Base-by-base conservation (phyloP, 2,329 filamentous ascomycete species). In the Mycocentrospora acerina region DNA sequence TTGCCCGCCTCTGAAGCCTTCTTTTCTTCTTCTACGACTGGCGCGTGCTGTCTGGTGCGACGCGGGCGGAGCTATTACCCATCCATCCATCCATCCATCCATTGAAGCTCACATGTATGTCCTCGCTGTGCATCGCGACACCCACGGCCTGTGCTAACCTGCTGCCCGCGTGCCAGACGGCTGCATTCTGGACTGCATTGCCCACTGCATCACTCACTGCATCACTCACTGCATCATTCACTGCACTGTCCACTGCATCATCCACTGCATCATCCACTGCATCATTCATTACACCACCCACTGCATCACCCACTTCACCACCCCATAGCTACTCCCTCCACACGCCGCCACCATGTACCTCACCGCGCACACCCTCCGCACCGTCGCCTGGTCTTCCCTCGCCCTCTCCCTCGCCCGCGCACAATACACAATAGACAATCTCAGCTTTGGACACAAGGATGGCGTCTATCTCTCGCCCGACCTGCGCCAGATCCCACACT, bases 381-480 rank as follows among this genome's bases (percentile, higher is more conserved):
- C 66, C 30, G 53, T 70, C 41, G 61, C 64, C 46, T 71, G 64
- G 40, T 58, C 71, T 14, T 57, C 68, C n/a, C 49, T 76, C 28
- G 62, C 72, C 14, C 54, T 79, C 37, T 76, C 77, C 42, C 66
- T 73, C 31, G 73, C 72, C 24, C 75, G 78, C 36, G 83, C 84
- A 24, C 80, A 86, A 58, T 82, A 80, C 55, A 72, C 88, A 37
- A 78, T 88, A 59, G 84, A 82, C 51, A 81, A 83, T 58, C 77
- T 89, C 32, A 90, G 86, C 64, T 94, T 94, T 64, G 89, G 89
- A 25, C 79, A 86, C 60, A 77, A 79, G 44, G 57, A 57, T 3
- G 75, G 77, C 55, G 79, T 51, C 51, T 85, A 83, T 55, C 80
- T 93, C 71, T 85, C 85, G 34, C 77, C 80, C 28, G 76, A 81